Evolutionary conservation across 768 basidiomycete species (phyloP).

Genomic region (Leccinum subtestaceum): DNA sequence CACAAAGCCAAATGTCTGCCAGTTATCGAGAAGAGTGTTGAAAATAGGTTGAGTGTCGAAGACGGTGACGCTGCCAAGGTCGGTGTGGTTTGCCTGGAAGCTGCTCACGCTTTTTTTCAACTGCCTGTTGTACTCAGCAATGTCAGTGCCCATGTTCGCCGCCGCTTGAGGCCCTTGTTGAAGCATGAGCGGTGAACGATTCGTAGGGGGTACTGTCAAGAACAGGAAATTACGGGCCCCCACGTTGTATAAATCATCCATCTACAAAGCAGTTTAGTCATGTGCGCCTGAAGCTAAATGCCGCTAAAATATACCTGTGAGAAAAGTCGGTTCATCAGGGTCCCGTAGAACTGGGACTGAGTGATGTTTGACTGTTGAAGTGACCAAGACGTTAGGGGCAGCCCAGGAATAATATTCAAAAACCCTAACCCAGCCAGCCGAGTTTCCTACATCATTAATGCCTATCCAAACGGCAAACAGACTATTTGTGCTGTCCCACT

Average conservation of each 20-base stretch:
- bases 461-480: slow-evolving; percentile 72
- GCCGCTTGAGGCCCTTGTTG: slow-evolving; percentile 33
- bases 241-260: slow-evolving; percentile 20
- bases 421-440: slow-evolving; percentile 19
- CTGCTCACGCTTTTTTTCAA: slow-evolving; percentile 26
- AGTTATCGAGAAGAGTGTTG: slow-evolving; percentile 54
- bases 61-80: slow-evolving; percentile 44
- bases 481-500: slow-evolving; percentile 56
- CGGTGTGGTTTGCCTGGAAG: slow-evolving; percentile 42
- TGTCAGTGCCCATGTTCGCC: slow-evolving; percentile 30
- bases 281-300: background rate
- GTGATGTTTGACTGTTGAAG: slow-evolving; percentile 23
- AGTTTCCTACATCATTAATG: slow-evolving; percentile 55
- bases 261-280: slow-evolving; percentile 2
- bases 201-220: slow-evolving; percentile 58
- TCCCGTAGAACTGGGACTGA: slow-evolving; percentile 23
- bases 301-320: slow-evolving; percentile 21
- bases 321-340: slow-evolving; percentile 26
- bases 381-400: background rate
- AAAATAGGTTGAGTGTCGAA: slow-evolving; percentile 60
- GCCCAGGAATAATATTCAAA: background rate
- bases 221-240: slow-evolving; percentile 65
- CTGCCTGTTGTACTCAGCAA: slow-evolving; percentile 51
- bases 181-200: slow-evolving; percentile 54
- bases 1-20: slow-evolving; percentile 51